Conservation (phyloP, 345 rosid species). For the Corchorus olitorius region DNA sequence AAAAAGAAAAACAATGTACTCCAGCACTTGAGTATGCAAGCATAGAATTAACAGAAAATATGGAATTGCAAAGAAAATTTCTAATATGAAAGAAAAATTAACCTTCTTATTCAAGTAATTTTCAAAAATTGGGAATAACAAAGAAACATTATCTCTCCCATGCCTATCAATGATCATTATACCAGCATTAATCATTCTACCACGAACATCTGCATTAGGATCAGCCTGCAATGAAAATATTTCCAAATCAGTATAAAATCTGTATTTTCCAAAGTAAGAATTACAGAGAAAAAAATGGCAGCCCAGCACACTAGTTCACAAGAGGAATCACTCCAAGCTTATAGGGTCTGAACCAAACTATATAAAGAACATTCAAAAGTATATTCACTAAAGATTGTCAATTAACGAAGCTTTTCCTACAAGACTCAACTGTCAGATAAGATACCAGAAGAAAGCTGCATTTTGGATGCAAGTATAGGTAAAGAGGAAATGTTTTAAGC, state of each 20-base stretch:
- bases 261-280: neutral
- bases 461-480: no score
- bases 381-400: no score
- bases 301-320: neutral
- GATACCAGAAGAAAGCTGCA: no score
- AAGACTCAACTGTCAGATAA: no score
- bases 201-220: constrained; percentile 95
- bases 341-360: neutral
- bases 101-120: constrained; percentile 95
- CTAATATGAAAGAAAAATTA: constrained; percentile 24
- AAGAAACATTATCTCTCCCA: constrained; percentile 85
- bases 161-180: constrained; percentile 91
- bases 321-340: neutral
- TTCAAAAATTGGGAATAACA: constrained; percentile 94
- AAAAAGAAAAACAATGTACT: constrained; percentile 7
- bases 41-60: constrained; percentile 11
- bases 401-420: no score
- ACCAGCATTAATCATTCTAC: constrained; percentile 97
- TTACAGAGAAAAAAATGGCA: neutral
- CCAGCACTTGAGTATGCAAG: neutral
- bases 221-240: constrained; percentile 67
- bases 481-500: no score
- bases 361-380: no score
- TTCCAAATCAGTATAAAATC: neutral
- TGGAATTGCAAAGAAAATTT: neutral